A percentile compares a stretch with the other conserved stretches of the same genome.
These are phyloP conservation scores for Ceratocystis alfenasii DNA, from an alignment of 2,329 filamentous ascomycete genomes.

Conservation along the genomic window DNA sequence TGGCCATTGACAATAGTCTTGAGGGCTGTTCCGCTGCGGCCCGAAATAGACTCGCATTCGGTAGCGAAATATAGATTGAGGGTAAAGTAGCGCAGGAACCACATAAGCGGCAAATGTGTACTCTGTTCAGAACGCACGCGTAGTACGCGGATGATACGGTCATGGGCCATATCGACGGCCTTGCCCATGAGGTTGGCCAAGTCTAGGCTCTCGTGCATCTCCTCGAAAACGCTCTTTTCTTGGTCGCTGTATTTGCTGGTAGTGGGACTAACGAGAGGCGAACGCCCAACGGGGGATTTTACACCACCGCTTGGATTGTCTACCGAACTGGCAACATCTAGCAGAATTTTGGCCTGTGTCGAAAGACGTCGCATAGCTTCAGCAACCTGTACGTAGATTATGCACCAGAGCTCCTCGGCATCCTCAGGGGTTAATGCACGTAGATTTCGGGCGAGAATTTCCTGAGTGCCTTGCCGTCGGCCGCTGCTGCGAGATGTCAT, in stretches of 20 bases:
- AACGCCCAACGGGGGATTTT: constrained; percentile 39
- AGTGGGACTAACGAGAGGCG: constrained; percentile 42
- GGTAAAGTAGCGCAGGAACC: constrained; percentile 71
- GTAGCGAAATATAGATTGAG: constrained; percentile 74
- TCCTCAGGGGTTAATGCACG: constrained; percentile 71
- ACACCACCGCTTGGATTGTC: constrained; percentile 29
- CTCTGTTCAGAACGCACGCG: constrained; percentile 67
- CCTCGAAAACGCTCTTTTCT: constrained; percentile 48
- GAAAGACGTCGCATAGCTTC: constrained; percentile 76
- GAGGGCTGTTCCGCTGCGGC: constrained; percentile 60
- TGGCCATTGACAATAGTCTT: constrained; percentile 72
- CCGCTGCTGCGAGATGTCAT: constrained; percentile 44
- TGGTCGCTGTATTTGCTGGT: constrained; percentile 32
- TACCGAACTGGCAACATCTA: constrained; percentile 78
- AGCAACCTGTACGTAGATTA: constrained; percentile 75
- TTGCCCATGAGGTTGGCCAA: constrained; percentile 67
- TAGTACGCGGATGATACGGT: constrained; percentile 61
- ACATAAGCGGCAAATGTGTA: constrained; percentile 50
- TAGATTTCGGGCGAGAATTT: constrained; percentile 79
- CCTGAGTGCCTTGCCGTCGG: constrained; percentile 45
- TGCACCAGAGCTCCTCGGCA: constrained; percentile 69
- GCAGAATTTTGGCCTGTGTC: constrained; percentile 84
- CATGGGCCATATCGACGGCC: constrained; percentile 69
- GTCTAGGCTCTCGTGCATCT: constrained; percentile 64
- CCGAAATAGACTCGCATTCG: constrained; percentile 75